Percentiles rank a stretch among this genome's conserved stretches.
Conservation (phyloP, 768 basidiomycete species). For the Suillus subluteus region DNA sequence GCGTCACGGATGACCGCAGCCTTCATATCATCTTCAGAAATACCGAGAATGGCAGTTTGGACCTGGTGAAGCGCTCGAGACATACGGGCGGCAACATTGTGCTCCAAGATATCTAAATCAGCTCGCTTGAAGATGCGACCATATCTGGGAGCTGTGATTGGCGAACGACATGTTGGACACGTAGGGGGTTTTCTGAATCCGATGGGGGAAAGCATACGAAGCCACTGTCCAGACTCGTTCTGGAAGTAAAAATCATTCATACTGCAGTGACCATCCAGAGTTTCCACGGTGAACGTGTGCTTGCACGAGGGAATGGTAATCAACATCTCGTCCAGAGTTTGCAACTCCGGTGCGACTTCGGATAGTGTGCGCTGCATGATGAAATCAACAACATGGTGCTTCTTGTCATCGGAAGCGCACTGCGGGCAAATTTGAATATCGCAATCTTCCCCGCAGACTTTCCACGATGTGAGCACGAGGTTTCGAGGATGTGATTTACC, state of each 20-base stretch:
- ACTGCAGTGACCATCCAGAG: conserved; percentile 62
- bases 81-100: conserved; percentile 59
- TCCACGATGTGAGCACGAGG: conserved; percentile 8
- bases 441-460: conserved; percentile 75
- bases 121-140: conserved; percentile 65
- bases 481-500: background rate
- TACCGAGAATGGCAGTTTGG: conserved; percentile 29
- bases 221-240: conserved; percentile 43
- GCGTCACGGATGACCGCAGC: conserved; percentile 12
- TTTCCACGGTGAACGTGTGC: conserved; percentile 73
- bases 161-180: conserved; percentile 65
- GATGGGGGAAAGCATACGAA: conserved; percentile 44
- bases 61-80: conserved; percentile 43
- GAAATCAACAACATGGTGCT: conserved; percentile 58
- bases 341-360: conserved; percentile 47
- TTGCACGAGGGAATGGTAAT: conserved; percentile 65
- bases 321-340: conserved; percentile 49
- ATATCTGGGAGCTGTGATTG: conserved; percentile 62
- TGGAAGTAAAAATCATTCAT: conserved; percentile 54
- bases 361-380: conserved; percentile 53
- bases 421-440: conserved; percentile 52
- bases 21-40: conserved; percentile 32
- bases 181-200: conserved; percentile 47
- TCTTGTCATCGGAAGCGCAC: conserved; percentile 47
- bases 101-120: conserved; percentile 65